These are phyloP conservation scores for Trypanosoma brucei DNA, from an alignment of 208 protist species.

Conservation along the genomic window DNA sequence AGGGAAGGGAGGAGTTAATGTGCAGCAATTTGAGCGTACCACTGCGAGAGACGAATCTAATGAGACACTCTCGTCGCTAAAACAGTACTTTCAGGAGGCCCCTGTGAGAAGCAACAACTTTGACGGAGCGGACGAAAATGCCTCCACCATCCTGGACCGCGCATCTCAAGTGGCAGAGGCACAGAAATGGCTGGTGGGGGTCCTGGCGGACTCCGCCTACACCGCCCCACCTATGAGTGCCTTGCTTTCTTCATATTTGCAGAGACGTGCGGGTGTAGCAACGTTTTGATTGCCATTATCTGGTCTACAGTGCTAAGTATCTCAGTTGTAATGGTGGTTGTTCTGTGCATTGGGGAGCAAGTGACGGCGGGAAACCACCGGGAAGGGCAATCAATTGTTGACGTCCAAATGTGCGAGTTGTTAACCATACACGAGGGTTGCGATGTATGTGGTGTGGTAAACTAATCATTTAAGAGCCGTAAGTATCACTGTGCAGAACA, in stretches of 20 bases:
- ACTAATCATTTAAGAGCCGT: no score
- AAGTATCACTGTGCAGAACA: no score
- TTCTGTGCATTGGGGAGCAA: background rate
- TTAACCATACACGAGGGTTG: no score
- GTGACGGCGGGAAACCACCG: no score
- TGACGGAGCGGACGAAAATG: slow-evolving; percentile 3
- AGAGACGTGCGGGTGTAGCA: slow-evolving; percentile 24
- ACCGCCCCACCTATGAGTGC: slow-evolving; percentile 70
- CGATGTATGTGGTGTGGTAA: no score
- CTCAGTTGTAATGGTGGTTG: background rate
- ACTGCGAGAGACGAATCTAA: background rate
- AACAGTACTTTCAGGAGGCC: slow-evolving; percentile 45
- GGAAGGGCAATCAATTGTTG: no score
- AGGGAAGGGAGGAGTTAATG: slow-evolving; percentile 4
- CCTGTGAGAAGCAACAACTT: slow-evolving; percentile 9
- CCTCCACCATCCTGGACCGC: slow-evolving; percentile 4
- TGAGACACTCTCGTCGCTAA: slow-evolving; percentile 19
- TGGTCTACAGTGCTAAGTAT: background rate
- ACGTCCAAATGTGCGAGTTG: no score
- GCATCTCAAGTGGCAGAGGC: slow-evolving; percentile 16
- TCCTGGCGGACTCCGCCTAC: slow-evolving; percentile 71
- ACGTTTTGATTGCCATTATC: background rate
- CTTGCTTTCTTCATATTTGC: slow-evolving; percentile 63
- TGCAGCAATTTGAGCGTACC: slow-evolving; percentile 22
- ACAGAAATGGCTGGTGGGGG: slow-evolving; percentile 49